Evolutionary conservation across 805 yeast genomes (phyloP).

Genomic region (Starmerella cellae): DNA sequence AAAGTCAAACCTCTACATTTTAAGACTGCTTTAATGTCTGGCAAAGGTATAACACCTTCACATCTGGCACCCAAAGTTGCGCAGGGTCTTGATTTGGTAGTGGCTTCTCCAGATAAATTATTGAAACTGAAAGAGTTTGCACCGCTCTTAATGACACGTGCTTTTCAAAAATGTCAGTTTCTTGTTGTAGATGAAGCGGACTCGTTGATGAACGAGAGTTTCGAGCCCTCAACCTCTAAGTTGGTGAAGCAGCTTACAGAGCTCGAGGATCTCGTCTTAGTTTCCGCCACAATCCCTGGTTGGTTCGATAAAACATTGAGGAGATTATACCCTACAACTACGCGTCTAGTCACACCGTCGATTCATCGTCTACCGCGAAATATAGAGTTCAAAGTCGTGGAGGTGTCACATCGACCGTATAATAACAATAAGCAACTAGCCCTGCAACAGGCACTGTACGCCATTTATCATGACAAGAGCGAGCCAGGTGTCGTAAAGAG

Average conservation of each 20-base stretch:
- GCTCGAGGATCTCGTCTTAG: slow-evolving; percentile 53
- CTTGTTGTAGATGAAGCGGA: slow-evolving; percentile 90
- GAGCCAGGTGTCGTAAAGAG: slow-evolving; percentile 67
- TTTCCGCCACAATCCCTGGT: slow-evolving; percentile 83
- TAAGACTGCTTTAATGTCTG: slow-evolving; percentile 12
- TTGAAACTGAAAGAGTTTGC: slow-evolving; percentile 28
- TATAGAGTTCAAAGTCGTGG: slow-evolving; percentile 59
- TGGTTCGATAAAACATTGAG: slow-evolving; percentile 53
- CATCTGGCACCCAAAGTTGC: slow-evolving; percentile 19
- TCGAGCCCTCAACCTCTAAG: slow-evolving; percentile 49
- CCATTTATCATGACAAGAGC: slow-evolving; percentile 70
- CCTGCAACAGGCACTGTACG: slow-evolving; percentile 74
- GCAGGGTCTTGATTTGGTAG: slow-evolving; percentile 56
- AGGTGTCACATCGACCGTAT: slow-evolving; percentile 66
- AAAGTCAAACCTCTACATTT: slow-evolving; percentile 14
- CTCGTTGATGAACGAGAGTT: slow-evolving; percentile 72
- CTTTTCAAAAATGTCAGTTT: slow-evolving; percentile 37
- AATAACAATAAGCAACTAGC: slow-evolving; percentile 75
- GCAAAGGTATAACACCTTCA: slow-evolving; percentile 10
- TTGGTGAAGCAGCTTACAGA: slow-evolving; percentile 40
- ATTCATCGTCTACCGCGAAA: slow-evolving; percentile 73
- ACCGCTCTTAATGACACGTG: slow-evolving; percentile 20
- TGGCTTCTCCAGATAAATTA: slow-evolving; percentile 77
- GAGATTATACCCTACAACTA: slow-evolving; percentile 49
- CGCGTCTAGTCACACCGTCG: slow-evolving; percentile 61